Base-by-base conservation (phyloP, 2,329 filamentous ascomycete species). In the Botrytis pseudocinerea region DNA sequence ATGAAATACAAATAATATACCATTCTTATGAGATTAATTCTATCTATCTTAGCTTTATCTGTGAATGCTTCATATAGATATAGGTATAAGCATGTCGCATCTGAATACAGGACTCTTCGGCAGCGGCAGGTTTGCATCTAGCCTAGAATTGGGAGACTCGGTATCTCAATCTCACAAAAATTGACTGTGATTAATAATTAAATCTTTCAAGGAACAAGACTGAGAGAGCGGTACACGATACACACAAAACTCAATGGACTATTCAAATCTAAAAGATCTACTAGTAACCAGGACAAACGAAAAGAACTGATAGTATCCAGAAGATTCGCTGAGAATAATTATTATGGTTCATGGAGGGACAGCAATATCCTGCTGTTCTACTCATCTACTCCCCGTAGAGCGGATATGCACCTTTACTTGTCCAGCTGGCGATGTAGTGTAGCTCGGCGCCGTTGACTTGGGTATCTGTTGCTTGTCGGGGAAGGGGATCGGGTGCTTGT, bases 261-360 rank as follows among this genome's bases (percentile, higher is more conserved):
- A n/a, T 28, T 14, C 8, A 32, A 28, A 57, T 28, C 51, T 18
- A 28, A 7, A 28, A 1, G 2, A 28, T 32, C n/a, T 57, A 28
- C 14, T 3, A 18, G 51, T 28, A 7, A 7, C 14, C 28, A 57
- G 3, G 6, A 28, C 3, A 16, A 57, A 28, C n/a, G n/a, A 6
- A 57, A 57, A 57, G 2, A 32, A 10, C 25, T 51, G 10, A 16
- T n/a, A 51, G 25, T 51, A 51, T n/a, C 25, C 10, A 2, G 4
- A n/a, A n/a, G 12, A 1, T 12, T n/a, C 12, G 51, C 1, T 28
- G 51, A 4, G 6, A 28, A 57, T 4, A 4, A 57, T 16, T 1
- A 6, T n/a, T 0, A 6, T n/a, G 7, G 6, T 57, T 57, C n/a
- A 1, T 0, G 6, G 3, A 2, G 16, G n/a, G 7, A 57, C 6